Conservation (phyloP, 208 protist species). For the Porcisia deanei region DNA sequence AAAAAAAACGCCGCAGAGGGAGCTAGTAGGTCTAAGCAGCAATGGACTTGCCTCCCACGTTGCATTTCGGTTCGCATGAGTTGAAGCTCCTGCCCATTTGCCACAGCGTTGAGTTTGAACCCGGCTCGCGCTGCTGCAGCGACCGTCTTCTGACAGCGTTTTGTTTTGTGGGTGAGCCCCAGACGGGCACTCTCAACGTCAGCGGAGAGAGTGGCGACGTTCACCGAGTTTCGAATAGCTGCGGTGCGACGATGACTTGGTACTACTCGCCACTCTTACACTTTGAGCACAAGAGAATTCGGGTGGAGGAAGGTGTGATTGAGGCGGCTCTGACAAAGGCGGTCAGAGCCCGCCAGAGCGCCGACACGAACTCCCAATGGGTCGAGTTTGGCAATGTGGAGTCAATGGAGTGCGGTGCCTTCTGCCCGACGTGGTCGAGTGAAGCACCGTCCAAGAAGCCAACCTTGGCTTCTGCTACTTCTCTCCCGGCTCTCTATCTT, state of each 20-base stretch:
- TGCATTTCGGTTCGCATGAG: slow-evolving; percentile 16
- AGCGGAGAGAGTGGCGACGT: not conserved
- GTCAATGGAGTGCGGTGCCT: not conserved
- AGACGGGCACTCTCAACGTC: not conserved
- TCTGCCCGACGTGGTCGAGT: not conserved
- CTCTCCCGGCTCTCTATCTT: slow-evolving; percentile 41
- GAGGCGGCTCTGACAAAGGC: slow-evolving; percentile 25
- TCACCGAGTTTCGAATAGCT: not conserved
- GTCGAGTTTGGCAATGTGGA: not conserved
- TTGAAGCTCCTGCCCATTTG: slow-evolving; percentile 20
- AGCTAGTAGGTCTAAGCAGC: too few species aligned
- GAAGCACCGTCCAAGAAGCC: not conserved
- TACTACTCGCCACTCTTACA: slow-evolving; percentile 72
- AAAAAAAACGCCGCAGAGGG: too few species aligned
- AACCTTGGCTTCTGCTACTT: not conserved
- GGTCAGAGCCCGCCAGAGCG: not conserved
- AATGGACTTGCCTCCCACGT: slow-evolving; percentile 20
- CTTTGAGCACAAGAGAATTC: slow-evolving; percentile 67
- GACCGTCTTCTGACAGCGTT: slow-evolving; percentile 40
- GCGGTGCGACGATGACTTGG: slow-evolving; percentile 28
- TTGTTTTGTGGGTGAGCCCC: slow-evolving; percentile 64
- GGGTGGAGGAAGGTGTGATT: slow-evolving; percentile 67
- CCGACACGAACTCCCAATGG: slow-evolving; percentile 1
- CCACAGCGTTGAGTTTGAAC: slow-evolving; percentile 4
- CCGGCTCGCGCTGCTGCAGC: slow-evolving; percentile 22